Evolutionary conservation across 2,329 filamentous ascomycete genomes (phyloP), one percentile per base, ranked within the genome.

Genomic region (Phyllachora maydis): DNA sequence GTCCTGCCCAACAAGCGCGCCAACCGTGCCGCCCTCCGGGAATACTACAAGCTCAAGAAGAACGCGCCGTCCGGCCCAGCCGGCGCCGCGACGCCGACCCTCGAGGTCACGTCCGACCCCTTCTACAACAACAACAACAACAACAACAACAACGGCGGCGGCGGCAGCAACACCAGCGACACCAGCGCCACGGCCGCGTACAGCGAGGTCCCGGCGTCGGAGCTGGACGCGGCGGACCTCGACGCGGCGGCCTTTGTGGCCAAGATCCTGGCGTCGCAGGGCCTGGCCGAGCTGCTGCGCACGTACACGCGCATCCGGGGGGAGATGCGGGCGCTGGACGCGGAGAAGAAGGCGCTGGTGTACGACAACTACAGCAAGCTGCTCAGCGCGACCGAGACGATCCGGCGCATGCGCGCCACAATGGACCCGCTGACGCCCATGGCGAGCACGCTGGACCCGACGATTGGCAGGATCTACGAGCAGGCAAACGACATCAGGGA

Each of bases 351-450:
- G 51, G 83, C 85, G 2, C 52, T 98, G 30, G 88, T 98, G 4
- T 98, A 98, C 46, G 85, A 98, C 45, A 98, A 98, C 43, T 98
- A 95, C 47, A 88, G 76, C 35, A 95, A 95, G 50, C 52, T 98
- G 34, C 93, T 98, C 34, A 67, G 74, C n/a, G 88, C 88, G 1
- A 93, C 90, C 8, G 85, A 92, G 47, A 95, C 85, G 3, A 98
- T 98, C 39, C 65, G 45, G 2, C 21, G 69, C 56, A 83, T 88
- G 77, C 60, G 77, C 28, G 60, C 65, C 16, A 79, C 71, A 32
- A 83, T 85, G 75, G 76, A 82, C 36, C 75, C 74, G 4, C 43
- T 82, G 22, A 74, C 73, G 29, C 73, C 75, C 2, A 69, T 75
- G 45, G 74, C 71, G 3, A 69, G 67, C 21, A 79, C 71, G 0